Conservation (phyloP, 495 filamentous ascomycete genomes). For the Amorphotheca resinae region DNA sequence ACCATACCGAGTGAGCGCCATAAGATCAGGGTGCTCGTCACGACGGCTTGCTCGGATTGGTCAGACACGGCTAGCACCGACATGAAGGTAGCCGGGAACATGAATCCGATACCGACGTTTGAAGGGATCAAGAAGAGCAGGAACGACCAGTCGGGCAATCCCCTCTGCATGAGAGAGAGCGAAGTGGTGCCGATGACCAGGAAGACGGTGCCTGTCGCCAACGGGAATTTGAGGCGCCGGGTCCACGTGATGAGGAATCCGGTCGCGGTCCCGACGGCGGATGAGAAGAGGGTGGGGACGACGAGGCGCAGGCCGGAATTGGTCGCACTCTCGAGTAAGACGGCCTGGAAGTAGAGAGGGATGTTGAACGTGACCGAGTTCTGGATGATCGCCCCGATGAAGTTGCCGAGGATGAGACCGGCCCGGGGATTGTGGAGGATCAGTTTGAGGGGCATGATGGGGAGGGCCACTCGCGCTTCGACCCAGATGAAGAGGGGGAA, state of each 20-base stretch:
- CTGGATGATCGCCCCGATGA: constrained; percentile 47
- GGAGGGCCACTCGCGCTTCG: constrained; percentile 45
- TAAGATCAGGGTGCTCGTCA: constrained; percentile 56
- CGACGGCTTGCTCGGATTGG: constrained; percentile 62
- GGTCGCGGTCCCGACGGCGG: constrained; percentile 45
- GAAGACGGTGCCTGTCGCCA: constrained; percentile 43
- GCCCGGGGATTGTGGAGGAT: constrained; percentile 46
- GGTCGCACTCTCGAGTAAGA: constrained; percentile 59
- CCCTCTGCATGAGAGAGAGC: constrained; percentile 34
- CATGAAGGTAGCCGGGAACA: constrained; percentile 52
- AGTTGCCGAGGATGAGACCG: constrained; percentile 58
- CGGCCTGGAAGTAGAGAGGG: constrained; percentile 70
- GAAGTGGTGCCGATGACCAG: constrained; percentile 41
- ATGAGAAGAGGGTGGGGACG: constrained; percentile 44
- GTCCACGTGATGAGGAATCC: constrained; percentile 62
- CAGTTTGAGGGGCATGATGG: constrained; percentile 61
- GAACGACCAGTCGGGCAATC: constrained; percentile 45
- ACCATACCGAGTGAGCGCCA: constrained; percentile 58
- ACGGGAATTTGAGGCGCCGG: constrained; percentile 47
- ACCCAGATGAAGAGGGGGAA: constrained; percentile 48
- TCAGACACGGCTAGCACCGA: constrained; percentile 53
- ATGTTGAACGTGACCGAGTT: constrained; percentile 68
- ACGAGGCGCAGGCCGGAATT: constrained; percentile 60
- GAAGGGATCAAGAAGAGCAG: constrained; percentile 49
- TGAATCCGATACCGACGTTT: constrained; percentile 53